Percentiles rank a stretch among this genome's conserved stretches.
These are phyloP conservation scores for Auriscalpium vulgare DNA, from an alignment of 768 basidiomycete species.

Conservation along the genomic window DNA sequence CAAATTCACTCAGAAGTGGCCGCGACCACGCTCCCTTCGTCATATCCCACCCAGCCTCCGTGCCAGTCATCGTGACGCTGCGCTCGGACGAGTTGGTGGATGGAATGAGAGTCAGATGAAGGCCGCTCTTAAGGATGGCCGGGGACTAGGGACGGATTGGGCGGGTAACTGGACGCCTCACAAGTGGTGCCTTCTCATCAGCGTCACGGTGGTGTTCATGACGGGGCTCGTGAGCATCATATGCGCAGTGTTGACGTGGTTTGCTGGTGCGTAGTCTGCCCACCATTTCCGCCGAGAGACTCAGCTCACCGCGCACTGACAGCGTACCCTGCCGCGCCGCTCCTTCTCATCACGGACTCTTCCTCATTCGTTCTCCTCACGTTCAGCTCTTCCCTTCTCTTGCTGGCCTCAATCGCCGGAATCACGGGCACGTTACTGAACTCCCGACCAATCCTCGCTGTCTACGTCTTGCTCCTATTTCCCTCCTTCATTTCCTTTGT, in stretches of 20 bases:
- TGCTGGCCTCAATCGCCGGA: slow-evolving; percentile 54
- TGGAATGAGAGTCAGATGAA: slow-evolving; percentile 2
- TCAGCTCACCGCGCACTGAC: neutral
- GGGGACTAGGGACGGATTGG: slow-evolving; percentile 30
- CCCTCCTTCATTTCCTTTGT: slow-evolving; percentile 49
- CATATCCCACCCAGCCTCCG: neutral
- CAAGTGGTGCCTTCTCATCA: slow-evolving; percentile 55
- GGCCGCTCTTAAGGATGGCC: slow-evolving; percentile 25
- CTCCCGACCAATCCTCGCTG: slow-evolving; percentile 57
- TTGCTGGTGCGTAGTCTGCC: slow-evolving; percentile 33
- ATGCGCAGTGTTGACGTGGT: slow-evolving; percentile 52
- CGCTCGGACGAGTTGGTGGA: slow-evolving; percentile 4
- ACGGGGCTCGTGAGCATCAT: slow-evolving; percentile 46
- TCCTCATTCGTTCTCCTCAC: slow-evolving; percentile 50
- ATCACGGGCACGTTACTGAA: slow-evolving; percentile 54
- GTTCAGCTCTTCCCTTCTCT: slow-evolving; percentile 44
- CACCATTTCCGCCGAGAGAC: neutral
- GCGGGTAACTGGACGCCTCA: slow-evolving; percentile 48
- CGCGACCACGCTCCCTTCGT: slow-evolving; percentile 29
- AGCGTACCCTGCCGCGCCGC: slow-evolving; percentile 60
- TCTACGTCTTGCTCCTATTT: slow-evolving; percentile 64
- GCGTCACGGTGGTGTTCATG: slow-evolving; percentile 43
- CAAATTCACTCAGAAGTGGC: slow-evolving; percentile 48
- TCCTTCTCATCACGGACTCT: slow-evolving; percentile 52
- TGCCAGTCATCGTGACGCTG: slow-evolving; percentile 2